Percentiles rank a stretch among this genome's conserved stretches.
Conservation (phyloP, 2,329 filamentous ascomycete genomes). For the Juglanconis sp. region DNA sequence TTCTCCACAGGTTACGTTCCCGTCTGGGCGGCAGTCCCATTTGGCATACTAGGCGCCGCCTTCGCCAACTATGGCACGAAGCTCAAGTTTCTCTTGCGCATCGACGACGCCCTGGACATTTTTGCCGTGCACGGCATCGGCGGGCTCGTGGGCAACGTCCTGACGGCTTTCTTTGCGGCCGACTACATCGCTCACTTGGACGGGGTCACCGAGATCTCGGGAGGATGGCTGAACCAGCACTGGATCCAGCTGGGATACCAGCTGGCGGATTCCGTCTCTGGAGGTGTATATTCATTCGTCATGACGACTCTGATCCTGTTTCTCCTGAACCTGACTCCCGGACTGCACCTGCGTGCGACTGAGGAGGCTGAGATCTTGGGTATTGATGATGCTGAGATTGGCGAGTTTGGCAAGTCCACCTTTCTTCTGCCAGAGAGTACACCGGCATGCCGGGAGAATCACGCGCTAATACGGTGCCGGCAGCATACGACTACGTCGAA, state of each 20-base stretch:
- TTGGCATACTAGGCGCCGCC: slow-evolving; percentile 70
- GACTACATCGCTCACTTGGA: slow-evolving; percentile 83
- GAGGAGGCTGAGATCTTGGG: slow-evolving; percentile 80
- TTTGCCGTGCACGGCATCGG: slow-evolving; percentile 80
- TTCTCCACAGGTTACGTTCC: slow-evolving; percentile 62
- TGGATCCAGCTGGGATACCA: slow-evolving; percentile 84
- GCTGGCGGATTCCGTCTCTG: slow-evolving; percentile 74
- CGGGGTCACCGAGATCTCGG: slow-evolving; percentile 61
- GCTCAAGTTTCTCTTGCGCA: slow-evolving; percentile 76
- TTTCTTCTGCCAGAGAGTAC: background rate
- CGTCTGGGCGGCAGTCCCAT: slow-evolving; percentile 78
- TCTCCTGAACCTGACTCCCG: slow-evolving; percentile 74
- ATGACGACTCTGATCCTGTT: slow-evolving; percentile 77
- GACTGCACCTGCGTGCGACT: slow-evolving; percentile 67
- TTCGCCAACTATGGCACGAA: slow-evolving; percentile 90
- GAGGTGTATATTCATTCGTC: slow-evolving; percentile 74
- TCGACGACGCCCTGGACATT: slow-evolving; percentile 86
- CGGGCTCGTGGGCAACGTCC: slow-evolving; percentile 73
- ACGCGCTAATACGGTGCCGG: background rate
- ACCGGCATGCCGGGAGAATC: background rate
- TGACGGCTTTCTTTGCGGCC: slow-evolving; percentile 79
- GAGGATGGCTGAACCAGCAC: slow-evolving; percentile 80
- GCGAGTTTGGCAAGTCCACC: slow-evolving; percentile 59
- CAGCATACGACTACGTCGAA: slow-evolving; percentile 89
- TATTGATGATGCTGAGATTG: slow-evolving; percentile 86